Evolutionary conservation across 306 rosid species (phyloP).

Genomic region (Cucurbita ficifolia): DNA sequence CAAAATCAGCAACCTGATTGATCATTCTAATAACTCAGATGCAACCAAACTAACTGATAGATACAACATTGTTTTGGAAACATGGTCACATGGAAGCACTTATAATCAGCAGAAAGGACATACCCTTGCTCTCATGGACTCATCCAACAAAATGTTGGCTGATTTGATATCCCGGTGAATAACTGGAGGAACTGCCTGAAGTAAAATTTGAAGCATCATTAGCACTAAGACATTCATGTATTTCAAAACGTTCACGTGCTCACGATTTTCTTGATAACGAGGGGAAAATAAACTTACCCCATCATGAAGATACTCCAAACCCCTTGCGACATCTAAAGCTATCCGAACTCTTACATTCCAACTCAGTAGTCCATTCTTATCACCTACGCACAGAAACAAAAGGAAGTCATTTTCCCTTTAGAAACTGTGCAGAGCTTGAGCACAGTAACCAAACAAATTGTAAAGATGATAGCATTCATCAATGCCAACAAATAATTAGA

Average conservation of each 20-base stretch:
- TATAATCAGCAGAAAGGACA: not conserved
- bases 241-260: not conserved
- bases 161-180: slow-evolving; percentile 94
- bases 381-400: slow-evolving; percentile 27
- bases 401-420: not conserved
- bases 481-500: not conserved
- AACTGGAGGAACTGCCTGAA: slow-evolving; percentile 96
- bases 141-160: slow-evolving; percentile 72
- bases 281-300: slow-evolving; percentile 45
- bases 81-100: too few species aligned
- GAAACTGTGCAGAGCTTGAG: not conserved
- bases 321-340: slow-evolving; percentile 90
- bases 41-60: not conserved
- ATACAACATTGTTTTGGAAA: not conserved
- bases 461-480: not conserved
- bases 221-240: not conserved
- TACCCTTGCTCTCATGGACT: slow-evolving; percentile 94
- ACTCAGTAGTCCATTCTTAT: slow-evolving; percentile 38
- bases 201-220: not conserved
- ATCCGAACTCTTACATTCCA: slow-evolving; percentile 81
- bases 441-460: not conserved
- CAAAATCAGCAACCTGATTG: slow-evolving; percentile 91
- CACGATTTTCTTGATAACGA: not conserved
- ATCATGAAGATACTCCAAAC: slow-evolving; percentile 96
- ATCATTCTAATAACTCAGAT: not conserved